Base-by-base conservation (phyloP, 2,329 filamentous ascomycete species). In the Colletotrichum brevisporum region DNA sequence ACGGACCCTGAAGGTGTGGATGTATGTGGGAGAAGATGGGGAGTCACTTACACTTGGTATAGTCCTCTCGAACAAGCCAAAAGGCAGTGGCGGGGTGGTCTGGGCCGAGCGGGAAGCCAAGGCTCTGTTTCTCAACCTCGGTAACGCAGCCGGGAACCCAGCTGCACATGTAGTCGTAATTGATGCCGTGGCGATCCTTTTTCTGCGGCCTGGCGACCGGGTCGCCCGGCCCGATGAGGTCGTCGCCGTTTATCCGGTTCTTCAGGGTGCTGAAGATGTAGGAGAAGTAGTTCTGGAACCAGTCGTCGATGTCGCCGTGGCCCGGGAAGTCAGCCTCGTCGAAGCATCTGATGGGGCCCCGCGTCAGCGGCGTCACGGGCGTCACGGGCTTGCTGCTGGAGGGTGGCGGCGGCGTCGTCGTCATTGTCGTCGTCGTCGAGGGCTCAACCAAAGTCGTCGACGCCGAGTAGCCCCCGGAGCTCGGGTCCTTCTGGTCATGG, bases 141-240 rank as follows among this genome's bases (percentile, higher is more conserved):
- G 73, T 73, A 15, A 71, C 71, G 63, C 72, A 75, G n/a, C 73
- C 72, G 18, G 51, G 15, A 16, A 73, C 59, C 72, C 70, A 75
- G 15, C 45, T 27, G 43, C 52, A 61, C 18, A 57, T 54, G 16
- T 70, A 75, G 36, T 69, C 50, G 65, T 74, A 75, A 18, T 68
- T 69, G 54, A 74, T 61, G 60, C 66, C 71, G 36, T 71, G 63
- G 12, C 27, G 39, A 8, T 54, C 52, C 52, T 27, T 54, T 2
- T 27, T 16, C 15, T 27, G 52, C 27, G 39, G 27, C 8, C 6
- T 54, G 52, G 39, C 31, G 10, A n/a, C 27, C 2, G 27, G 26
- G 31, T 54, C 52, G 31, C n/a, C 52, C 8, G 27, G 52, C 6
- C 26, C 52, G 27, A 54, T 31, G 27, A 36, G 12, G 27, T 39